Evolutionary conservation across 169 alveolate genomes (phyloP), one percentile per base, ranked within the genome.

Genomic region (Eimeria tenella): DNA sequence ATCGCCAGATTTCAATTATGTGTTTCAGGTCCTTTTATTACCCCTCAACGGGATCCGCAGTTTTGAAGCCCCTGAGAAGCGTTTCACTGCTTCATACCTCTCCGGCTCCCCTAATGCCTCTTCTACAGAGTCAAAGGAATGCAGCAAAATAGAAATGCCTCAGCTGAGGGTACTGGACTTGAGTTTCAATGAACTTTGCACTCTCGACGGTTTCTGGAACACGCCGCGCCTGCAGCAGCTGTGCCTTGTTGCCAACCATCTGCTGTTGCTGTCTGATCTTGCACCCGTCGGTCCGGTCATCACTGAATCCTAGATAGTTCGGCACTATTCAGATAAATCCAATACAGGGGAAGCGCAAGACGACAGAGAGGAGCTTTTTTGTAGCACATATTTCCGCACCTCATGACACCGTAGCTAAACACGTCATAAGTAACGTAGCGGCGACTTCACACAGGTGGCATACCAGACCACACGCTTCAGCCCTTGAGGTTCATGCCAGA

Each of bases 161-260:
- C 81, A 84, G 91, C 79, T 84, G 21, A 65, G 91, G 91, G 91
- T 84, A 3, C 63, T 84, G 81, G 91, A 84, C 13, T 84, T 84
- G 70, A 84, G 91, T 63, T 84, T 84, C 63, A 84, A 84, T 63
- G 91, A 84, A 10, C 79, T 84, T 4, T 84, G 91, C 77, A 84
- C 79, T 31, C 91, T 84, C 50, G 91, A 84, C 77, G 91, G 91
- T 21, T 84, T 84, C 70, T 84, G 91, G 91, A 62, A 50, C 1
- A 42, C 91, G 63, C 91, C 91, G n/a, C 91, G 91, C 13, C 70
- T 84, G 91, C 91, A 84, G 91, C 91, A 84, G 52, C 63, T 84
- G 49, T 84, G 91, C n/a, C 91, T 84, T 2, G 91, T 84, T 84
- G 91, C 91, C 53, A 84, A 84, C 81, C 91, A 84, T 21, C 10